Evolutionary conservation across 208 protist genomes (phyloP).

Genomic region (Crithidia bombi): DNA sequence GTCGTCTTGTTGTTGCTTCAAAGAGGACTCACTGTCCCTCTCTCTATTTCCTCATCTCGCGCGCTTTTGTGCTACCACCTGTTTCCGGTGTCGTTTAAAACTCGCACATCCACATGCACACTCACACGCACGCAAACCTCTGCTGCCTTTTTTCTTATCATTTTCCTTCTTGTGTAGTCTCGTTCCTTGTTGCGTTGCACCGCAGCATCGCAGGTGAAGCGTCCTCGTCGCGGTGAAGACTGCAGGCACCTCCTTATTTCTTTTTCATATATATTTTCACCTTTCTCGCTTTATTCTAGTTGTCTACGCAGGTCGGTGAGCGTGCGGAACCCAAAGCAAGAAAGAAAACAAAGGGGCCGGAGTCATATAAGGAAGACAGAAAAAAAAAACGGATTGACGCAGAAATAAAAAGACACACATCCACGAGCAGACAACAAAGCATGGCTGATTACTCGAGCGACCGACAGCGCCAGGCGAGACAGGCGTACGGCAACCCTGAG

Average conservation of each 20-base stretch:
- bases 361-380: not conserved
- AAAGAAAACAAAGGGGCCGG: not conserved
- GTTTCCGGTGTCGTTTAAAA: no score
- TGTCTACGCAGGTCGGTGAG: not conserved
- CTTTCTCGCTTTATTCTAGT: not conserved
- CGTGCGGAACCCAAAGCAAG: not conserved
- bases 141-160: no score
- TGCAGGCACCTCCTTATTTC: not conserved
- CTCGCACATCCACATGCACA: no score
- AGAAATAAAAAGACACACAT: not conserved
- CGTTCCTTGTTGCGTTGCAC: no score
- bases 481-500: slow-evolving; percentile 68
- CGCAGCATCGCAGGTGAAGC: no score
- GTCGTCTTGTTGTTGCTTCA: no score
- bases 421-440: not conserved
- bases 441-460: slow-evolving; percentile 50
- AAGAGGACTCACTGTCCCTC: not conserved
- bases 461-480: slow-evolving; percentile 48
- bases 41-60: not conserved
- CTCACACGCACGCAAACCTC: no score
- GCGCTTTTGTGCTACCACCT: no score
- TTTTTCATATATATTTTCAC: not conserved
- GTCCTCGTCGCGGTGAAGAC: no score
- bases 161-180: no score
- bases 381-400: not conserved